Evolutionary conservation across 225 moss, liverwort and hornwort species (phyloP), one percentile per base, ranked within the genome.

Genomic region (Pseudisothecium myosuroides): DNA sequence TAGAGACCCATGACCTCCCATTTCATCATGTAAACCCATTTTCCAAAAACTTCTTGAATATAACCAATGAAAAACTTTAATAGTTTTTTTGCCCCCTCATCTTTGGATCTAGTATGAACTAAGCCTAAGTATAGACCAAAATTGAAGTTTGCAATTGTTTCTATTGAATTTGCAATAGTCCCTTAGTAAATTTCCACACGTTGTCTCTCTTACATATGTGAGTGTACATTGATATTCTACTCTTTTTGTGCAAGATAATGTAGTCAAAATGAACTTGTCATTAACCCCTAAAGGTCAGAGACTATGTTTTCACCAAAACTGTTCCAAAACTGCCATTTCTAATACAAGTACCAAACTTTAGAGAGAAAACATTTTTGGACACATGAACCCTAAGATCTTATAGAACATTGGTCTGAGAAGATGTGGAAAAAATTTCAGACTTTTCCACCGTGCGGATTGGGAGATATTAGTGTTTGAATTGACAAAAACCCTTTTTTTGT

Each of bases 1-100:
- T 21, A 0, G 1, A 68, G 23, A 4, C 4, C 0, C 1, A 1
- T 4, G n/a, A 39, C 23, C 4, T 39, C 23, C 14, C 39, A 39
- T 69, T 68, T 68, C 2, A 69, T 69, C 8, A 13, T 39, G 4
- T 13, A 13, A 12, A n/a, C 1, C 7, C 12, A 7, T 68, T 68
- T n/a, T 68, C 1, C 4, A 68, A n/a, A 4, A 2, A 39, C 13
- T 23, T 69, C 39, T 23, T 2, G 4, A 67, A 12, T 67, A 12
- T 67, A n/a, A 7, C 12, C 21, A 67, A 67, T n/a, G 7, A n/a
- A n/a, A n/a, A 22, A 12, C n/a, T 22, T 21, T 11, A 37, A 20
- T n/a, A n/a, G n/a, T n/a, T 67, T n/a, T 37, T 6, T 37, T 36
- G 3, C 0, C 19, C 37, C 37, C 3, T 67, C 7, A n/a, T 6